Evolutionary conservation across 805 yeast genomes (phyloP).

Genomic region (Spathaspora girioi): DNA sequence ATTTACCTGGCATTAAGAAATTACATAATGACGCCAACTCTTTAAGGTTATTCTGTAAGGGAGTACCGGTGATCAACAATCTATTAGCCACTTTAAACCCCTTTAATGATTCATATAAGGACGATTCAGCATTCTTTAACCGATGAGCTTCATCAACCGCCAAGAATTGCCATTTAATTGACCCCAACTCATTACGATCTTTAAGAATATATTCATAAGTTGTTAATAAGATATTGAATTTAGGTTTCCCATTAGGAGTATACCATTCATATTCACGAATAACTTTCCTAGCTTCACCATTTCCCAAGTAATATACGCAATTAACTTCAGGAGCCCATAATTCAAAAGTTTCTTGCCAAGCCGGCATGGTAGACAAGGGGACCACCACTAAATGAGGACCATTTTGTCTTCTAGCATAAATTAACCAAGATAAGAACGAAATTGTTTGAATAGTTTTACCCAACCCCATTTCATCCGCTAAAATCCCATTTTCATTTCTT

Average conservation of each 20-base stretch:
- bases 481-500: conserved; percentile 91
- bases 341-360: conserved; percentile 99
- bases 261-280: conserved; percentile 86
- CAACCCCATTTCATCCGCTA: conserved; percentile 98
- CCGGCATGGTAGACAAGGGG: conserved; percentile 92
- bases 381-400: conserved; percentile 98
- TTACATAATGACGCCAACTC: conserved; percentile 94
- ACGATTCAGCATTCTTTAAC: conserved; percentile 88
- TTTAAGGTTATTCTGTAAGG: conserved; percentile 90
- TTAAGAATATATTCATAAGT: conserved; percentile 95
- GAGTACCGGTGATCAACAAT: conserved; percentile 94
- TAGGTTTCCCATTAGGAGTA: conserved; percentile 62
- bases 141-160: conserved; percentile 99
- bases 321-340: conserved; percentile 97
- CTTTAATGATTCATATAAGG: conserved; percentile 81
- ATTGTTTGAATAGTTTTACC: conserved; percentile 98
- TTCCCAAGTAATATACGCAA: conserved; percentile 90
- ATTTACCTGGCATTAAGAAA: conserved; percentile 93
- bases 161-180: conserved; percentile 88
- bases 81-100: conserved; percentile 83
- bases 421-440: conserved; percentile 88
- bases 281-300: conserved; percentile 75
- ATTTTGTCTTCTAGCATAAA: conserved; percentile 91
- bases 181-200: conserved; percentile 76
- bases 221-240: conserved; percentile 87